Percentiles rank a stretch among this genome's conserved stretches.
phyloP scores from a whole-genome alignment of 768 basidiomycete species.

The Russula ochroleuca region DNA sequence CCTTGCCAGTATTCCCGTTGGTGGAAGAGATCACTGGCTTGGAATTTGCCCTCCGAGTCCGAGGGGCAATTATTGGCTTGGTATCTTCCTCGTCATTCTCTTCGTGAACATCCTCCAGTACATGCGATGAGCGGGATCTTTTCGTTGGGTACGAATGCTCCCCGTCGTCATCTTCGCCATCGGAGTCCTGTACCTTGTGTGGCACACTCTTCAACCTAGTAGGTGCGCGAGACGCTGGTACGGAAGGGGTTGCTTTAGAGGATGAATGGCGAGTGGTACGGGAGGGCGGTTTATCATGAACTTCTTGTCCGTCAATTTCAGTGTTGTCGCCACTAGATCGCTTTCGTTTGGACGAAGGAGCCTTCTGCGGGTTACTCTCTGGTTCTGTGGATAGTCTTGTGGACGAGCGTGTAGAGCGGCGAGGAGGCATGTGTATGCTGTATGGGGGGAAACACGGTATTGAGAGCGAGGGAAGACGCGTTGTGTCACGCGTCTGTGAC shows the following conservation, averaged over 20 bases:
- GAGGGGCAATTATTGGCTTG: conserved; percentile 5
- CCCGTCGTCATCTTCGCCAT: conserved; percentile 17
- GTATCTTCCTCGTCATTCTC: conserved; percentile 26
- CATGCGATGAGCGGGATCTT: conserved; percentile 21
- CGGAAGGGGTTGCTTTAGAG: conserved; percentile 8
- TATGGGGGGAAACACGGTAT: neutral
- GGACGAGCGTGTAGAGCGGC: conserved; percentile 27
- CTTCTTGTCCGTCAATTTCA: conserved; percentile 18
- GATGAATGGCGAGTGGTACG: conserved; percentile 24
- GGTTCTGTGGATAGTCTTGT: conserved; percentile 19
- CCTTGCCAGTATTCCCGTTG: neutral
- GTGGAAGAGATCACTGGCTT: neutral
- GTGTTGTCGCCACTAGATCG: conserved; percentile 12
- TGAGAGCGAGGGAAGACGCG: conserved; percentile 19
- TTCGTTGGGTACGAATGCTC: conserved; percentile 21
- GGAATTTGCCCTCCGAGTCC: conserved; percentile 8
- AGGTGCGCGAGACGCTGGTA: conserved; percentile 14
- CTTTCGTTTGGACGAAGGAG: conserved; percentile 20
- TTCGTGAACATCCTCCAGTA: conserved; percentile 22
- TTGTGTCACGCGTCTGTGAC: conserved; percentile 26
- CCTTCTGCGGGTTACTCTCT: neutral
- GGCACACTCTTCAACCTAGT: conserved; percentile 12
- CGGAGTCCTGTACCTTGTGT: conserved; percentile 13
- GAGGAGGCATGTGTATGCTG: conserved; percentile 23
- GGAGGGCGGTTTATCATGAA: conserved; percentile 4